Evolutionary conservation across 202 grass and related monocot species (phyloP), one percentile per base, ranked within the genome.

Genomic region (Carex arenaria): DNA sequence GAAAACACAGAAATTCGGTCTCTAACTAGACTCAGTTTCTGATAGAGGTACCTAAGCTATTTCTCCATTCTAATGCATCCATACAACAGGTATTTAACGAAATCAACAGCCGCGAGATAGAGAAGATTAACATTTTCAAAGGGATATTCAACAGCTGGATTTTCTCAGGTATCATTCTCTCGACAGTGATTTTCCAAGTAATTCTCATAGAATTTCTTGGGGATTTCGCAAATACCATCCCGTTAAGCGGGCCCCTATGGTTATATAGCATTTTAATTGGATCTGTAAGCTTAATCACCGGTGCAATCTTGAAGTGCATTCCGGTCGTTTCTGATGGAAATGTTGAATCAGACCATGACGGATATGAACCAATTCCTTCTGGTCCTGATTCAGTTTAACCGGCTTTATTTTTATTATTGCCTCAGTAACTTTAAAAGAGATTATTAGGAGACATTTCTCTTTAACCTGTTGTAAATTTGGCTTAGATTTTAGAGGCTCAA

Each of bases 81-180:
- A 11, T 49, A 17, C 9, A 32, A 5, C 85, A 98, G 93, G 91
- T 95, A n/a, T 98, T 98, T 86, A 98, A 98, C 43, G 95, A 98
- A 87, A 90, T 98, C 64, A 98, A 98, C 86, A 91, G 90, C 83
- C 68, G 95, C 69, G 91, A 98, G 65, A 93, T 98, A 89, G 95
- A 95, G 86, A 93, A 98, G 89, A 90, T 93, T 34, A 94, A 98
- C 12, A 91, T 98, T 3, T 95, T 98, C 69, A 55, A 82, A 40
- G 92, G 95, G 52, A 93, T 98, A 1, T 94, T 93, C 80, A 85
- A 52, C 73, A 93, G 89, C 82, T 93, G 93, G 93, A 87, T 98
- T 67, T 98, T 98, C 88, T 79, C 85, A 56, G 91, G 89, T 3
- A 91, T 98, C 6, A 83, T 89, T 6, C 73, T 79, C 17, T 89